phyloP scores from a whole-genome alignment of 257 asterid genomes.

The Solanum sitiens region DNA sequence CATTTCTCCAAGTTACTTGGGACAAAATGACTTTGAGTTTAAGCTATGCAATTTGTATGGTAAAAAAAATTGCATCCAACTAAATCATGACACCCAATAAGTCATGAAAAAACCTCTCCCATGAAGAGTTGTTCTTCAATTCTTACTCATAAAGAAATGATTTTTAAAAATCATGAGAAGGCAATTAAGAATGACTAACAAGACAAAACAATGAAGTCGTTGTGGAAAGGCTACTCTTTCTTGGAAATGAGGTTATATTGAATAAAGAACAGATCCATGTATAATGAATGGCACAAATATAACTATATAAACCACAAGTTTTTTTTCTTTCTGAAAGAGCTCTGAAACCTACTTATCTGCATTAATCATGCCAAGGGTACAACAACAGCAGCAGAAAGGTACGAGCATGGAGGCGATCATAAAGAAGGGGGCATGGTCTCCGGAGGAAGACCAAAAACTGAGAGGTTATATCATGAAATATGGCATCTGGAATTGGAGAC shows the following conservation, averaged over 20 bases:
- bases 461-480: slow-evolving; percentile 7
- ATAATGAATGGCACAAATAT: not conserved
- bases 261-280: not conserved
- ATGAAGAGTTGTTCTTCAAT: not conserved
- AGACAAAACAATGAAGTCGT: not conserved
- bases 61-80: not conserved
- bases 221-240: not conserved
- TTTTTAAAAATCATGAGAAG: not conserved
- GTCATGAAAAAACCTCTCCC: not conserved
- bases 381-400: not conserved
- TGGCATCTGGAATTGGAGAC: slow-evolving; percentile 27
- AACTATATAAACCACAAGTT: not conserved
- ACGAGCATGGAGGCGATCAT: not conserved
- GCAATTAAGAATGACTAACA: not conserved
- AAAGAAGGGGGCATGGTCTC: slow-evolving; percentile 16
- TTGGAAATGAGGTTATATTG: not conserved
- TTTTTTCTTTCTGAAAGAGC: not conserved
- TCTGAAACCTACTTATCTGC: not conserved
- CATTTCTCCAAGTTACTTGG: not conserved
- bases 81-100: not conserved
- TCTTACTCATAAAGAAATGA: too few species aligned
- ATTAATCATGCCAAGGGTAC: not conserved
- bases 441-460: slow-evolving; percentile 15
- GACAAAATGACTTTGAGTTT: too few species aligned
- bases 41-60: not conserved